Conservation (phyloP, 371 early-diverging fungal species). For the Nematocida displodere region DNA sequence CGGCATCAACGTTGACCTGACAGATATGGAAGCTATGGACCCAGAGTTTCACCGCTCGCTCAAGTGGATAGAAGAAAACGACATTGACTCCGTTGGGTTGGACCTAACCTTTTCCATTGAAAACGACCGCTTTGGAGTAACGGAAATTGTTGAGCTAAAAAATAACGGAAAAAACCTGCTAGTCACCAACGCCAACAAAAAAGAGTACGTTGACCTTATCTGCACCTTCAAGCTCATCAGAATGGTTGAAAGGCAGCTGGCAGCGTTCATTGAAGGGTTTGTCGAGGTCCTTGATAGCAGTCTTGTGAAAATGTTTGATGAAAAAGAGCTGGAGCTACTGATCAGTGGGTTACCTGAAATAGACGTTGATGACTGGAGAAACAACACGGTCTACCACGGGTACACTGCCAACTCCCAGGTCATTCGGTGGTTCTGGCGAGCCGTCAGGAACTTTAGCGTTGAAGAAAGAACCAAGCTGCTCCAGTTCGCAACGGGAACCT, state of each 20-base stretch:
- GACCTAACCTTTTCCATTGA: constrained; percentile 86
- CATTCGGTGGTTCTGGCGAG: constrained; percentile 96
- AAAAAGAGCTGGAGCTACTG: constrained; percentile 90
- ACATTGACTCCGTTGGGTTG: constrained; percentile 83
- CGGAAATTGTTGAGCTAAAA: constrained; percentile 75
- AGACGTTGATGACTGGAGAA: constrained; percentile 96
- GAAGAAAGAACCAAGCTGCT: constrained; percentile 89
- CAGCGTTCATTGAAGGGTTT: constrained; percentile 83
- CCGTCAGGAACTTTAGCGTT: constrained; percentile 86
- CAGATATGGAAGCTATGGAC: constrained; percentile 90
- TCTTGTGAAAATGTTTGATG: constrained; percentile 85
- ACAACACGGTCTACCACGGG: constrained; percentile 86
- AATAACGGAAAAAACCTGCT: constrained; percentile 77
- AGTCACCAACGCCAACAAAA: constrained; percentile 89
- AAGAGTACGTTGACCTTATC: constrained; percentile 82
- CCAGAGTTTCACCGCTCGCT: constrained; percentile 88
- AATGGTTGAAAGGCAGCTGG: constrained; percentile 82
- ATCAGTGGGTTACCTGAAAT: constrained; percentile 94
- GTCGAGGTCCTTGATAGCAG: constrained; percentile 82
- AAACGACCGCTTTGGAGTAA: constrained; percentile 81
- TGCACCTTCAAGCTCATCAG: constrained; percentile 76
- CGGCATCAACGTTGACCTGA: constrained; percentile 77
- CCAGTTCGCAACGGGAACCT: constrained; percentile 94
- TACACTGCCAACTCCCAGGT: constrained; percentile 77
- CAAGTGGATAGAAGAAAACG: constrained; percentile 90